A percentile compares a stretch with the other conserved stretches of the same genome.
phyloP scores from a whole-genome alignment of 495 filamentous ascomycete genomes.

The Lichina pygmaea region DNA sequence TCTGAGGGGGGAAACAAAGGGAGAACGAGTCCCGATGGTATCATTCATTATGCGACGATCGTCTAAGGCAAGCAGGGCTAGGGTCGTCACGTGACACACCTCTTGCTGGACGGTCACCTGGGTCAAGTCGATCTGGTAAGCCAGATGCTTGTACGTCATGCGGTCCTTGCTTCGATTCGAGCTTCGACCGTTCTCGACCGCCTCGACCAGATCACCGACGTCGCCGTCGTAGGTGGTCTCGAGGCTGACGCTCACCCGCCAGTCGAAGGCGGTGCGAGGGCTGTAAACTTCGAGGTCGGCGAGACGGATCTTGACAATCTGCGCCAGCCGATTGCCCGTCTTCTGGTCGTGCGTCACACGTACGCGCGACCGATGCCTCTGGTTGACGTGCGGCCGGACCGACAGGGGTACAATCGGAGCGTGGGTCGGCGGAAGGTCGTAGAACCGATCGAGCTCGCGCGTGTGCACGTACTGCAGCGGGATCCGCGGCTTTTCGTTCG shows the following conservation, averaged over 20 bases:
- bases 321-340: constrained; percentile 41
- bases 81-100: constrained; percentile 16
- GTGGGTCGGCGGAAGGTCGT: constrained; percentile 34
- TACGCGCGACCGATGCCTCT: constrained; percentile 35
- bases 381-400: constrained; percentile 25
- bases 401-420: constrained; percentile 23
- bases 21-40: not conserved
- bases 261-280: constrained; percentile 47
- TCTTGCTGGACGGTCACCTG: constrained; percentile 38
- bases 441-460: constrained; percentile 56
- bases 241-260: constrained; percentile 67
- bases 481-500: constrained; percentile 24
- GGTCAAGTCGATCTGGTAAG: constrained; percentile 72
- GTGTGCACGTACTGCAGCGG: constrained; percentile 57
- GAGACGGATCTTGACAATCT: constrained; percentile 73
- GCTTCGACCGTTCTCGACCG: constrained; percentile 13
- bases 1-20: not conserved
- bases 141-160: constrained; percentile 60
- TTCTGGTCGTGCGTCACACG: constrained; percentile 55
- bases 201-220: constrained; percentile 21
- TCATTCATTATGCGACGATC: no score
- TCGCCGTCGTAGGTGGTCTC: constrained; percentile 69
- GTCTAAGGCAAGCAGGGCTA: no score
- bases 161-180: constrained; percentile 62
- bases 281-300: constrained; percentile 59